A percentile compares a stretch with the other conserved stretches of the same genome.
Conservation (phyloP, 352 stramenopile species). For the Globisporangium viniferum region DNA sequence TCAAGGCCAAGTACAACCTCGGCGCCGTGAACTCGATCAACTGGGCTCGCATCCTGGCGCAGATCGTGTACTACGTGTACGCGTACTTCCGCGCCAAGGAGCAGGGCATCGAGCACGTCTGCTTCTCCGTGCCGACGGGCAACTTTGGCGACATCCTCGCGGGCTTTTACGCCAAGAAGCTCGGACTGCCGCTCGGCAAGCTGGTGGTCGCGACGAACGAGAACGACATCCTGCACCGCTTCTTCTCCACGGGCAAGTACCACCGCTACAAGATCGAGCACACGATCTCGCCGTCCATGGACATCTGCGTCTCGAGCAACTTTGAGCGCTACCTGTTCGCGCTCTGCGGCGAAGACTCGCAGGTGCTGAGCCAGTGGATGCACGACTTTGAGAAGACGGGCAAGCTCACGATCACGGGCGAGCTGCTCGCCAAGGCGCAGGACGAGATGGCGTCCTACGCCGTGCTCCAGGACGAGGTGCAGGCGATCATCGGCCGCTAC, state of each 20-base stretch:
- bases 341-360: conserved; percentile 91
- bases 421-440: conserved; percentile 89
- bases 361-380: conserved; percentile 93
- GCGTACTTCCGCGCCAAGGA: conserved; percentile 91
- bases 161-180: conserved; percentile 95
- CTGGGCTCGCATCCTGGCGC: conserved; percentile 98
- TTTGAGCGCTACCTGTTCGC: conserved; percentile 99
- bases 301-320: conserved; percentile 99
- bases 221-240: conserved; percentile 98
- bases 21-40: conserved; percentile 99
- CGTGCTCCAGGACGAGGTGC: conserved; percentile 84
- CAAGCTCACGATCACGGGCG: conserved; percentile 90
- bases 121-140: conserved; percentile 97
- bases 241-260: conserved; percentile 97
- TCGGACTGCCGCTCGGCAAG: conserved; percentile 93
- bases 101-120: conserved; percentile 67
- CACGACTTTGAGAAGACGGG: conserved; percentile 93
- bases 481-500: conserved; percentile 92
- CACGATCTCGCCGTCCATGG: conserved; percentile 97
- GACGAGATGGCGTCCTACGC: conserved; percentile 92
- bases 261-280: conserved; percentile 90
- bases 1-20: conserved; percentile 91
- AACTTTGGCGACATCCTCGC: conserved; percentile 99
- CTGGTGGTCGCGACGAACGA: conserved; percentile 99
- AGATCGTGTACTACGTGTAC: conserved; percentile 99